phyloP scores from a whole-genome alignment of 306 rosid genomes.

The Corylus avellana region DNA sequence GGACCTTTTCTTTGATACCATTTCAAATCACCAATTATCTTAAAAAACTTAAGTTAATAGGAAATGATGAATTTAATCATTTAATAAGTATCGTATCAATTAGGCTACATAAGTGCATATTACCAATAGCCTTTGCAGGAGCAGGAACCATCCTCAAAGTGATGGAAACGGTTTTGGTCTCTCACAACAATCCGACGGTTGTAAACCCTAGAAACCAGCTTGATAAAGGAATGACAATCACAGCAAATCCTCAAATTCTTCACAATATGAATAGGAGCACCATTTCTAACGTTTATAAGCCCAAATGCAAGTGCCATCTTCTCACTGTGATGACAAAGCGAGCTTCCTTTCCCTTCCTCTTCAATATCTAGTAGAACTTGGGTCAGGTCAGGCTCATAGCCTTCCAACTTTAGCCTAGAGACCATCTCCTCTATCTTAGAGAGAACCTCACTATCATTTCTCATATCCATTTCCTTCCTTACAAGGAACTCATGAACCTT shows the following conservation, averaged over 20 bases:
- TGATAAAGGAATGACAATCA: conserved; percentile 63
- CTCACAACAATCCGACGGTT: conserved; percentile 38
- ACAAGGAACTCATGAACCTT: conserved; percentile 42
- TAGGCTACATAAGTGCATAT: not conserved
- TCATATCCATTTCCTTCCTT: conserved; percentile 43
- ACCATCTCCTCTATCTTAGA: conserved; percentile 41
- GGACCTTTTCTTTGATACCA: no score
- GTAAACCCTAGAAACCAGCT: conserved; percentile 49
- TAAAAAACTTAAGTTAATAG: no score
- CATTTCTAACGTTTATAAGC: conserved; percentile 27
- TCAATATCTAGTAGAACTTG: conserved; percentile 53
- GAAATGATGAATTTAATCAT: no score
- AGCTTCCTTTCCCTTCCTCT: conserved; percentile 41
- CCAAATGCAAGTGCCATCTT: conserved; percentile 67
- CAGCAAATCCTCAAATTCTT: conserved; percentile 58
- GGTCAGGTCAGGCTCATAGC: conserved; percentile 53
- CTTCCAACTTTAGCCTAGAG: conserved; percentile 44
- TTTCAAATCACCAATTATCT: no score
- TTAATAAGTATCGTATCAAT: not conserved
- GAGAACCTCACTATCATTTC: conserved; percentile 20
- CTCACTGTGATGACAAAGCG: conserved; percentile 51
- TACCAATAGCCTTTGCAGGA: conserved; percentile 59
- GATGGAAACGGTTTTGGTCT: conserved; percentile 63
- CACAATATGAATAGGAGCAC: conserved; percentile 52
- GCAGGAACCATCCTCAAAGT: conserved; percentile 47